Conservation (phyloP, 2,329 filamentous ascomycete genomes). For the Ceratocystis cubensis region DNA sequence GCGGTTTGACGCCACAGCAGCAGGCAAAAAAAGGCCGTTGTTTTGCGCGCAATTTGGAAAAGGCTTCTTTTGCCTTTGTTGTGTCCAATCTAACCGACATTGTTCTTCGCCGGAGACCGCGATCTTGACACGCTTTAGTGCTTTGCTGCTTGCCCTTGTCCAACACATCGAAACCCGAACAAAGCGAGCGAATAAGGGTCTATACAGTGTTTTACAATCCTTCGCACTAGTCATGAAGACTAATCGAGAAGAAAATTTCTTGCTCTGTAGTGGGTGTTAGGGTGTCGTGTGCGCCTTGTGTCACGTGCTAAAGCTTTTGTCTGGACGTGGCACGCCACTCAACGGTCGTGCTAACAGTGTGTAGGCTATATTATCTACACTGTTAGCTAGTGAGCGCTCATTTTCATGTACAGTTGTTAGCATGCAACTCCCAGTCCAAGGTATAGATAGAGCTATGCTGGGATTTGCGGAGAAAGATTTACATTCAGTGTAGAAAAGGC, state of each 20-base stretch:
- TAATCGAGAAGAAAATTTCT: not conserved
- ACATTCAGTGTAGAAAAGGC: not conserved
- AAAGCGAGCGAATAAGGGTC: not conserved
- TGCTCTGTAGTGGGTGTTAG: not conserved
- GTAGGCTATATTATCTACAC: not conserved
- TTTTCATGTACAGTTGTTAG: not conserved
- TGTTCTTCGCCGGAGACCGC: not conserved
- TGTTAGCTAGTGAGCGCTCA: not conserved
- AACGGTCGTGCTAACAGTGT: not conserved
- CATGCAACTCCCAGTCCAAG: not conserved
- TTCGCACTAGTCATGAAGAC: not conserved
- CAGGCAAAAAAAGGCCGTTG: not conserved
- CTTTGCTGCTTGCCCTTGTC: not conserved
- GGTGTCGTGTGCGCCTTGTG: not conserved
- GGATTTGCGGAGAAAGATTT: not conserved
- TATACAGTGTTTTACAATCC: not conserved
- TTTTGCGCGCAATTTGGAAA: not conserved
- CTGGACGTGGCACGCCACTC: not conserved
- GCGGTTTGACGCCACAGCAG: too few species aligned
- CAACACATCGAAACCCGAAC: too few species aligned
- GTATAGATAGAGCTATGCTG: not conserved
- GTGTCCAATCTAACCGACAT: not conserved
- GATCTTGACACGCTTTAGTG: not conserved
- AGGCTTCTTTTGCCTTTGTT: not conserved
- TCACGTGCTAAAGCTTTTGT: not conserved